These are phyloP conservation scores for Dryas drummondii DNA, from an alignment of 306 rosid genomes.

Conservation along the genomic window DNA sequence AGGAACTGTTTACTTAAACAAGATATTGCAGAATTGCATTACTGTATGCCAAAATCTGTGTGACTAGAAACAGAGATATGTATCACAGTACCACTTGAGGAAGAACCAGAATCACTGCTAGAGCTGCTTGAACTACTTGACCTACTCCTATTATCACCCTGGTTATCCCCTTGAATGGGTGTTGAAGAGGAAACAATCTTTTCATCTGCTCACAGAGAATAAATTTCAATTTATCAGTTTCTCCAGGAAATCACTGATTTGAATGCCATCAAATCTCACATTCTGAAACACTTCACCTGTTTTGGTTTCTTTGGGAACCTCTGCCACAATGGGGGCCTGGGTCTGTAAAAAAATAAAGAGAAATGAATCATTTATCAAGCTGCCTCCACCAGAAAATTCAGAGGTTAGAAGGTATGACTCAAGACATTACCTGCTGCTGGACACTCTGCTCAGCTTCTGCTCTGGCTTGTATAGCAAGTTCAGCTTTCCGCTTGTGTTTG, in stretches of 20 bases:
- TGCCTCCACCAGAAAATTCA: background rate
- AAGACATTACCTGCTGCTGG: conserved; percentile 45
- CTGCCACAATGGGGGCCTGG: conserved; percentile 42
- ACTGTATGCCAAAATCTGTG: background rate
- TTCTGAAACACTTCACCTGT: conserved; percentile 47
- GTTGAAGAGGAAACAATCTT: conserved; percentile 45
- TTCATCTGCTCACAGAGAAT: conserved; percentile 43
- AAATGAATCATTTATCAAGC: conserved; percentile 18
- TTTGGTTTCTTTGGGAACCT: conserved; percentile 47
- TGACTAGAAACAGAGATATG: background rate
- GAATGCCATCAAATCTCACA: conserved; percentile 14
- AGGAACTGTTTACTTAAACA: conserved; percentile 18
- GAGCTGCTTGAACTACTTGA: conserved; percentile 97
- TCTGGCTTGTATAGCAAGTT: conserved; percentile 67
- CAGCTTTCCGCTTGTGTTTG: conserved; percentile 86
- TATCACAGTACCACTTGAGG: conserved; percentile 81
- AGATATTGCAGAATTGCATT: conserved; percentile 3
- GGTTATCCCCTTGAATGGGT: conserved; percentile 57
- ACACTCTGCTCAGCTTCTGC: conserved; percentile 49
- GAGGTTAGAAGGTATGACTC: conserved; percentile 2
- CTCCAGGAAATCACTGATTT: conserved; percentile 5
- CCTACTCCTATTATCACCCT: conserved; percentile 70
- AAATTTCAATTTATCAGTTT: conserved; percentile 20
- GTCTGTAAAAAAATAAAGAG: conserved; percentile 28
- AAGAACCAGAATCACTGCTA: conserved; percentile 93